These are phyloP conservation scores for Brassica balearica DNA, from an alignment of 441 rosid genomes.

Conservation along the genomic window DNA sequence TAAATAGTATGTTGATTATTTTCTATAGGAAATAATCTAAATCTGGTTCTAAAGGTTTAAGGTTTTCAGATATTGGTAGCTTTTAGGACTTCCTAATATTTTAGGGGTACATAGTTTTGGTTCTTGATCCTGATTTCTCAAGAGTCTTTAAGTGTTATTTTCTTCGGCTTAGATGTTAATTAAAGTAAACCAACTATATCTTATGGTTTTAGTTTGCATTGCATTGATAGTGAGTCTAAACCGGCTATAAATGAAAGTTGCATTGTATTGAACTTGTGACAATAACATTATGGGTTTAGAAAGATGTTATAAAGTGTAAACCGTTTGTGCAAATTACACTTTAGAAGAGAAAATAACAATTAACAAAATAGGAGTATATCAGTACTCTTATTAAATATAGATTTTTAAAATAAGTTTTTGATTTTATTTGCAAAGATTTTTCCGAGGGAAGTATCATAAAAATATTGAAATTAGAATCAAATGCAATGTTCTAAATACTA, in stretches of 20 bases:
- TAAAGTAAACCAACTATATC: neutral
- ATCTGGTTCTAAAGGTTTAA: neutral
- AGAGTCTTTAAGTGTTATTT: neutral
- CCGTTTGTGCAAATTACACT: neutral
- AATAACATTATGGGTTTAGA: neutral
- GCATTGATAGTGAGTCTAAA: neutral
- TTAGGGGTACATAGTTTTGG: neutral
- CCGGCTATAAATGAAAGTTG: neutral
- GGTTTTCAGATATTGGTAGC: neutral
- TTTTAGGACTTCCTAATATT: neutral
- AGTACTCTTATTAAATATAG: no score
- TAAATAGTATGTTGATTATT: neutral
- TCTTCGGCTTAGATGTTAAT: constrained; percentile 15
- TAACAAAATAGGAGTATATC: neutral
- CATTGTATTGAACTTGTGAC: neutral
- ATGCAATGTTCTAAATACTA: no score
- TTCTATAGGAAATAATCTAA: no score
- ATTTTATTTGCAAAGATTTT: neutral
- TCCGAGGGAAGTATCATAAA: neutral
- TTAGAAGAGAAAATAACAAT: neutral
- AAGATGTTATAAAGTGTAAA: neutral
- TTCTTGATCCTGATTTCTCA: constrained; percentile 8
- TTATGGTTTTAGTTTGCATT: neutral
- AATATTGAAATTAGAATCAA: neutral
- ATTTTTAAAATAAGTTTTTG: neutral